Evolutionary conservation across 2,329 filamentous ascomycete species (phyloP), one percentile per base, ranked within the genome.

Genomic region (Aspergillus luchuensis): DNA sequence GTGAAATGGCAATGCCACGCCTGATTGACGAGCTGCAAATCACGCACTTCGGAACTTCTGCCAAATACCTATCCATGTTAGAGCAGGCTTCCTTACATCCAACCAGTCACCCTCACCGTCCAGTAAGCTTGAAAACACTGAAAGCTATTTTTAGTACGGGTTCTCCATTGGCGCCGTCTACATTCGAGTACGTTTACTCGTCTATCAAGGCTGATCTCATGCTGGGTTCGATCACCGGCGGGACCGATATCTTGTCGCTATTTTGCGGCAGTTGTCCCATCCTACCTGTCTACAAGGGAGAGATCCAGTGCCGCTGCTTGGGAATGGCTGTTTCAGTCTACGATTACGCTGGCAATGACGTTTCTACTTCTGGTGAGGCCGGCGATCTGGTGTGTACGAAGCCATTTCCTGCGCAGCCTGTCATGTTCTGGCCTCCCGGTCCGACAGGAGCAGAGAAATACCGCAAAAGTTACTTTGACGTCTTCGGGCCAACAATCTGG

Each of bases 241-340:
- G 94, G 53, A 98, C 94, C 3, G 95, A 99, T 74, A 98, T 98
- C 69, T 91, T 98, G 66, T 97, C 93, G 0, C 86, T 98, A 36
- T 99, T 98, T 71, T 94, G 93, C 47, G 89, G 91, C 0, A 91
- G 92, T 0, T 94, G 89, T 58, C 89, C 90, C 0, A 81, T 93
- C 4, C 81, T 91, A 1, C 90, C 91, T 1, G 90, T 94, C 19
- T 81, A 87, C 64, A 81, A 81, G 1, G 91, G 91, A 23, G 88
- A 92, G 72, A 91, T 93, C 51, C 91, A 94, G 75, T 91, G 89
- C 62, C 86, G 87, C 8, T 90, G 89, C 5, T 84, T 94, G 3
- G 91, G 90, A 19, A 93, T 94, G 90, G 88, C 89, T n/a, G 86
- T 93, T 11, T 76, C 77, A 19, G 76, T 73, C 11, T 85, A 82